phyloP scores from a whole-genome alignment of 257 asterid species.

The Plantago major region DNA sequence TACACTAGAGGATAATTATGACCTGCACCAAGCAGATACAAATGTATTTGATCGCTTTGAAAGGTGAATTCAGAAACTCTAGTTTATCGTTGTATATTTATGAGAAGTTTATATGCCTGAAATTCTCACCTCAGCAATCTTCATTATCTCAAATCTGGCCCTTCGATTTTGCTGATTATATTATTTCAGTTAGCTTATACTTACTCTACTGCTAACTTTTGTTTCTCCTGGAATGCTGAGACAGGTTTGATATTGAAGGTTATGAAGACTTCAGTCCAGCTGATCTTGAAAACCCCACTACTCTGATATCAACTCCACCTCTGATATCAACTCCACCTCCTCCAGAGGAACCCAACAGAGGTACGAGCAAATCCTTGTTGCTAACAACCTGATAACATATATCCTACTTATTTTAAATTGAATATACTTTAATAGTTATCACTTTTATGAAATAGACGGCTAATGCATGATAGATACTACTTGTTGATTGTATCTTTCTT shows the following conservation, averaged over 20 bases:
- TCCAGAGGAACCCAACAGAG: conserved; percentile 37
- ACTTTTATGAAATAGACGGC: background rate
- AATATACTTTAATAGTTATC: conserved; percentile 1
- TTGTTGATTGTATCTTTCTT: conserved; percentile 8
- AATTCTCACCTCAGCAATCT: conserved; percentile 12
- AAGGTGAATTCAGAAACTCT: too few relatives aligned
- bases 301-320: conserved; percentile 64
- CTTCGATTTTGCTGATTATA: conserved; percentile 12
- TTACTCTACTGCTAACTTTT: conserved; percentile 11
- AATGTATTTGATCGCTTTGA: conserved; percentile 36
- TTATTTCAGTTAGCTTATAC: conserved; percentile 4
- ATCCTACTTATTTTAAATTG: conserved; percentile 5
- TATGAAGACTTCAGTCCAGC: conserved; percentile 56
- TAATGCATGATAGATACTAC: conserved; percentile 1
- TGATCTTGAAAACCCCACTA: conserved; percentile 54
- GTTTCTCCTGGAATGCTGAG: conserved; percentile 14
- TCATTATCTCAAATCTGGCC: conserved; percentile 4
- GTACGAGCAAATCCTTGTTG: conserved; percentile 31
- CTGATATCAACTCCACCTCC: conserved; percentile 52
- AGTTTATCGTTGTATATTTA: background rate
- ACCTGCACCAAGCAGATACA: conserved; percentile 43
- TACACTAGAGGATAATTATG: conserved; percentile 55
- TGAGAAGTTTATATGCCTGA: too few relatives aligned
- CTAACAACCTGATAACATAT: conserved; percentile 12
- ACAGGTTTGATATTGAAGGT: conserved; percentile 85